Evolutionary conservation across 2,329 filamentous ascomycete genomes (phyloP).

Genomic region (Venturia nashicola): DNA sequence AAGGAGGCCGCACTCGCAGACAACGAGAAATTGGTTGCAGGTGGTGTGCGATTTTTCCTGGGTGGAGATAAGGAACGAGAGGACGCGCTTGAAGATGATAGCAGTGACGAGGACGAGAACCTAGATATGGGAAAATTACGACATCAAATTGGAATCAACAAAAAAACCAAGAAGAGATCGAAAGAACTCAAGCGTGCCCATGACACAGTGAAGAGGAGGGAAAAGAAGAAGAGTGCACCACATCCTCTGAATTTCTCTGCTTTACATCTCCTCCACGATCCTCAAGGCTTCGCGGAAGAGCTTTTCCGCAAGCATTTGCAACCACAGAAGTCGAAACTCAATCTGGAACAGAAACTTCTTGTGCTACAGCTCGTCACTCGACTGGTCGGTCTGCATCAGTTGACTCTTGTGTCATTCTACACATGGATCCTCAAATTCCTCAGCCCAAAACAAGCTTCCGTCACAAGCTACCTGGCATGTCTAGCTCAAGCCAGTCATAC

Average conservation of each 20-base stretch:
- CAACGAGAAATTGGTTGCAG: constrained; percentile 83
- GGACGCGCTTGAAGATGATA: constrained; percentile 73
- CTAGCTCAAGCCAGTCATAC: constrained; percentile 86
- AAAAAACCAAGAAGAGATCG: constrained; percentile 84
- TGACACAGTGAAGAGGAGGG: constrained; percentile 58
- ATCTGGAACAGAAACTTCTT: constrained; percentile 79
- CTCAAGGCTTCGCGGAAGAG: constrained; percentile 82
- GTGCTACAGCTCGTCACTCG: constrained; percentile 84
- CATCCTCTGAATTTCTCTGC: constrained; percentile 93
- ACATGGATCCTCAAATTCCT: constrained; percentile 91
- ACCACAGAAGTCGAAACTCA: constrained; percentile 70
- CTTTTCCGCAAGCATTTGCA: constrained; percentile 88
- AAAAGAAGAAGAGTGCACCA: constrained; percentile 80
- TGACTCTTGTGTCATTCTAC: constrained; percentile 82
- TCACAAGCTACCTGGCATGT: constrained; percentile 86
- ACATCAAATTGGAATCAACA: constrained; percentile 85
- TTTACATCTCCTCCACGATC: constrained; percentile 83
- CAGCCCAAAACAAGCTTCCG: constrained; percentile 74
- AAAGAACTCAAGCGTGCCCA: constrained; percentile 70
- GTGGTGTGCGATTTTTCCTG: constrained; percentile 86
- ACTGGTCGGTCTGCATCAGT: constrained; percentile 82
- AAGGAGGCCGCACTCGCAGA: constrained; percentile 81
- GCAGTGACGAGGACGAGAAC: constrained; percentile 65
- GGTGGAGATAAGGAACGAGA: constrained; percentile 94
- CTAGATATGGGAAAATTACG: constrained; percentile 69